Evolutionary conservation across 2,329 filamentous ascomycete species (phyloP).

Genomic region (Epichloe sibirici): DNA sequence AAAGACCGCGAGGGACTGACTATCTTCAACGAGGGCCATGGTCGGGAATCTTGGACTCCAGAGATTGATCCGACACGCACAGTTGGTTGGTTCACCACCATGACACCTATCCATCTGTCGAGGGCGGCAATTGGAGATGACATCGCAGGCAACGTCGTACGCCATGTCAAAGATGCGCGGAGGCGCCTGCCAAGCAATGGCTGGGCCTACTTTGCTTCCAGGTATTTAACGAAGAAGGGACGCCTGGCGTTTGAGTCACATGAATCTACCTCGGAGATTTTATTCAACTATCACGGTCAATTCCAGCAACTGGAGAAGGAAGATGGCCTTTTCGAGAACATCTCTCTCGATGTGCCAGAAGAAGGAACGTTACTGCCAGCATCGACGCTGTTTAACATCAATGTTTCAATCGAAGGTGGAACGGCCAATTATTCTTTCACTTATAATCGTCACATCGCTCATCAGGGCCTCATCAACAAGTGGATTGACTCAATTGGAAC

Average conservation of each 20-base stretch:
- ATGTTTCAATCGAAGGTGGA: not conserved
- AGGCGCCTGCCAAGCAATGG: conserved; percentile 1
- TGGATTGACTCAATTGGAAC: not conserved
- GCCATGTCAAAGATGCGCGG: not conserved
- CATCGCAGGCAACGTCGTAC: not conserved
- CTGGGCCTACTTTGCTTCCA: conserved; percentile 2
- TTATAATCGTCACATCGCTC: not conserved
- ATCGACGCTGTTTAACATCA: conserved; percentile 1
- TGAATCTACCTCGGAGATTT: conserved; percentile 2
- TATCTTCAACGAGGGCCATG: conserved; percentile 13
- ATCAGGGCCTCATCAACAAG: not conserved
- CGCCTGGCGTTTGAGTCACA: not conserved
- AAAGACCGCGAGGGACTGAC: conserved; percentile 14
- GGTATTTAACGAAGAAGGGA: not conserved
- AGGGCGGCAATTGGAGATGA: too few relatives aligned
- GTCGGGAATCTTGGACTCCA: conserved; percentile 19
- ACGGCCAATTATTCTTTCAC: not conserved
- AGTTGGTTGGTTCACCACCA: conserved; percentile 27
- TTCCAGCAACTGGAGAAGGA: conserved; percentile 8
- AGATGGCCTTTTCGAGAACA: conserved; percentile 8
- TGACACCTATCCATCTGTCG: conserved; percentile 15
- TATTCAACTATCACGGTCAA: conserved; percentile 8
- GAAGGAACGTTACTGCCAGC: not conserved
- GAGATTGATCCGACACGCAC: conserved; percentile 19
- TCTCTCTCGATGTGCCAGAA: conserved; percentile 5